Evolutionary conservation across 345 rosid species (phyloP).

Genomic region (Linum usitatissimum): DNA sequence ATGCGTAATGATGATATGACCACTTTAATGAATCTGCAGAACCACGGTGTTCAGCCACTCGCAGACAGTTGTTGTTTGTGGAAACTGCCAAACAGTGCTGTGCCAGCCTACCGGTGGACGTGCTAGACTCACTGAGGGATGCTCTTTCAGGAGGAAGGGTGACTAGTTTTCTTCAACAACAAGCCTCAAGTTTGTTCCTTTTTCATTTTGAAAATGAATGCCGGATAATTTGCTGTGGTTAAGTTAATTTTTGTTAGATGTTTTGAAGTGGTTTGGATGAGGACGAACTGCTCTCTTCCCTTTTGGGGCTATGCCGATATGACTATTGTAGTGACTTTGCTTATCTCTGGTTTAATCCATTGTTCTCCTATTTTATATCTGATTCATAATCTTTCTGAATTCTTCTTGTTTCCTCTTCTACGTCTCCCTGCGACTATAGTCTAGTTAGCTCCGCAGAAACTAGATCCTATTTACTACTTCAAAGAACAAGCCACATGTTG

Average conservation of each 20-base stretch:
- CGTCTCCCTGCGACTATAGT: no score
- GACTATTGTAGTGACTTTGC: not conserved
- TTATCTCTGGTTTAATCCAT: not conserved
- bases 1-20: not conserved
- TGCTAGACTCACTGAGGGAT: slow-evolving; percentile 58
- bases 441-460: no score
- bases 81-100: slow-evolving; percentile 62
- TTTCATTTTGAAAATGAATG: not conserved
- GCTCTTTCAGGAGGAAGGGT: slow-evolving; percentile 63
- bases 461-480: no score
- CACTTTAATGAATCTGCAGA: slow-evolving; percentile 19
- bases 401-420: no score
- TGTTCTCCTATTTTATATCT: not conserved
- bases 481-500: no score
- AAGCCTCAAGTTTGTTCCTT: no score
- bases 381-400: no score
- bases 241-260: not conserved
- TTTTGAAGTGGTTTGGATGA: not conserved
- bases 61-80: slow-evolving; percentile 61
- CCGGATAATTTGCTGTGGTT: not conserved
- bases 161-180: slow-evolving; percentile 14
- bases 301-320: not conserved
- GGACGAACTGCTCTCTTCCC: not conserved
- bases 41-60: slow-evolving; percentile 76
- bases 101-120: slow-evolving; percentile 76